These are phyloP conservation scores for Polyporus arcularius DNA, from an alignment of 768 basidiomycete genomes.

Conservation along the genomic window DNA sequence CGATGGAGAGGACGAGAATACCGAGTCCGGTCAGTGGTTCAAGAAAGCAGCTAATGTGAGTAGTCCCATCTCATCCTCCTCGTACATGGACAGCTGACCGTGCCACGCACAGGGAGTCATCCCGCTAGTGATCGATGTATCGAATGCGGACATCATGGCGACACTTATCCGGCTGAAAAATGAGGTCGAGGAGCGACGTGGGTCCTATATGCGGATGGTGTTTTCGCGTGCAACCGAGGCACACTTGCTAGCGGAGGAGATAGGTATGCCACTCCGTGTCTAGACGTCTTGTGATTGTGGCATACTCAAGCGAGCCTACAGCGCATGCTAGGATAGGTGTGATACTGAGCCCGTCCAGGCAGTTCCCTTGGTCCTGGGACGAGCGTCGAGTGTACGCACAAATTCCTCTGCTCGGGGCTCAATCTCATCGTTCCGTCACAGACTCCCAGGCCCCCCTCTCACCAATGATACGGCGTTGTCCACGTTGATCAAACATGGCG, in stretches of 20 bases:
- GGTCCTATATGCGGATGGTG: conserved; percentile 52
- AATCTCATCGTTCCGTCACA: conserved; percentile 19
- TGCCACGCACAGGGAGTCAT: conserved; percentile 57
- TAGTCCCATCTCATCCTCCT: neutral
- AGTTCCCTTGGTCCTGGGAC: conserved; percentile 68
- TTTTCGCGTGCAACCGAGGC: conserved; percentile 70
- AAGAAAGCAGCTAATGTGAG: conserved; percentile 36
- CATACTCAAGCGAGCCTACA: neutral
- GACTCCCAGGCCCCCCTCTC: conserved; percentile 70
- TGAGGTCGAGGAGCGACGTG: conserved; percentile 53
- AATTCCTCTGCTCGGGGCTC: neutral
- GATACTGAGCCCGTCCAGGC: conserved; percentile 59
- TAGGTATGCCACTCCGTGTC: conserved; percentile 36
- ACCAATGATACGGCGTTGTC: conserved; percentile 56
- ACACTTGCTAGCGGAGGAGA: conserved; percentile 67
- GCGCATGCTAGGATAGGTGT: conserved; percentile 30
- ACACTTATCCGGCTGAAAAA: conserved; percentile 69
- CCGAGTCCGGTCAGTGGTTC: conserved; percentile 37
- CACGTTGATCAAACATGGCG: conserved; percentile 55
- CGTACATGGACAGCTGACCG: conserved; percentile 8
- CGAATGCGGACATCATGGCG: conserved; percentile 83
- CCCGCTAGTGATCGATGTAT: conserved; percentile 72
- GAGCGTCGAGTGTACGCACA: conserved; percentile 53
- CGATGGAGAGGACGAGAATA: conserved; percentile 33
- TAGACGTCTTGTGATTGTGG: neutral